Conservation (phyloP, 75 land plant genomes). For the Pseudotsuga menziesii region DNA sequence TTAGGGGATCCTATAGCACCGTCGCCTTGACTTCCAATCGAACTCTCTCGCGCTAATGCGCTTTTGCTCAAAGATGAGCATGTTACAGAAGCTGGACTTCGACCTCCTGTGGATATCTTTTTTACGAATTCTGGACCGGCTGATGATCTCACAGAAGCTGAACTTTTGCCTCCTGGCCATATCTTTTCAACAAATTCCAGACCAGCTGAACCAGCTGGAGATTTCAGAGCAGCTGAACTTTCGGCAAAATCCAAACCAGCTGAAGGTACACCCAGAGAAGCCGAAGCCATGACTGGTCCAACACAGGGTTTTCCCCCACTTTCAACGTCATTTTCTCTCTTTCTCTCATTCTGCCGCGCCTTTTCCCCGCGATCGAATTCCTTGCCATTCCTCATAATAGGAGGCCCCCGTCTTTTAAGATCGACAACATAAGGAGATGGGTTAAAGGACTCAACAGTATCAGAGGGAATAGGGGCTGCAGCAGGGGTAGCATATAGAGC, state of each 20-base stretch:
- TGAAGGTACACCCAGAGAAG: background rate
- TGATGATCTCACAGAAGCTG: too few relatives aligned
- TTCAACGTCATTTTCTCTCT: background rate
- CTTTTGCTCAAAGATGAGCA: background rate
- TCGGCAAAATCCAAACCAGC: background rate
- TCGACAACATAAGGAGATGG: slow-evolving; percentile 20
- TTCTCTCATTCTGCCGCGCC: background rate
- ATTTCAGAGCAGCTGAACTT: background rate
- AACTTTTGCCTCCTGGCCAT: too few relatives aligned
- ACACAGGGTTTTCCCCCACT: too few relatives aligned
- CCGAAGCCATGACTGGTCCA: background rate
- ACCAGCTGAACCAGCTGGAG: background rate
- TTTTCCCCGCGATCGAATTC: background rate
- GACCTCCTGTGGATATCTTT: background rate
- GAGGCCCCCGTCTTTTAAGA: slow-evolving; percentile 10
- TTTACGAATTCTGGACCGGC: background rate
- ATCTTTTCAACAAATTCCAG: background rate
- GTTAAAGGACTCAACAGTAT: slow-evolving; percentile 2
- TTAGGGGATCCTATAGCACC: background rate
- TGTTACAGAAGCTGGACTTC: background rate
- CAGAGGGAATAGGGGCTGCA: slow-evolving; percentile 8
- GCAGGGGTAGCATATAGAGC: slow-evolving; percentile 17
- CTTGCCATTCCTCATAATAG: background rate
- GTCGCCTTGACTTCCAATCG: background rate
- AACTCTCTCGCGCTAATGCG: background rate